Conservation (phyloP, 2,329 filamentous ascomycete species). For the Colletotrichum truncatum region DNA sequence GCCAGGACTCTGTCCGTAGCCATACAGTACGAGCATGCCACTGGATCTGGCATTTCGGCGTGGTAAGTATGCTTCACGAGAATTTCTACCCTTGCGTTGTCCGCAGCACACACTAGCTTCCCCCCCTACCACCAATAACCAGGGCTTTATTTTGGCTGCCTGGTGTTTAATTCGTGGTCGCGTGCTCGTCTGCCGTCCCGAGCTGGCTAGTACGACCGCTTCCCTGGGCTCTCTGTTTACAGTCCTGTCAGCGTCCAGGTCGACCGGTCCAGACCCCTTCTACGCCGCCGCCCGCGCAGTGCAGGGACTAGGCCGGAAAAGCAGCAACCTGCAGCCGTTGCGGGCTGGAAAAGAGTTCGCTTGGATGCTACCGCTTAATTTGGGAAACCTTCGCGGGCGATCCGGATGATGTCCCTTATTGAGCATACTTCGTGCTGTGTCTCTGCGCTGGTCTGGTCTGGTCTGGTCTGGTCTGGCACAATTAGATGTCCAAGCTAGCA, state of each 20-base stretch:
- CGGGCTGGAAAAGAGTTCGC: neutral
- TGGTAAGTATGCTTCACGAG: no score
- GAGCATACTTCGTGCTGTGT: no score
- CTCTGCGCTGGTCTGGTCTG: no score
- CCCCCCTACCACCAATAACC: neutral
- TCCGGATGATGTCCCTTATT: neutral
- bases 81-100: neutral
- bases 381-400: neutral
- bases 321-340: neutral
- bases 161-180: neutral
- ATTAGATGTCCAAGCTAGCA: no score
- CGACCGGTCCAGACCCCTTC: slow-evolving; percentile 7
- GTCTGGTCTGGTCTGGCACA: no score
- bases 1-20: neutral
- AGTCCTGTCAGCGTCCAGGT: neutral
- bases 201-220: neutral
- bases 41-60: neutral
- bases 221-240: neutral
- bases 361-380: slow-evolving; percentile 2
- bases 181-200: slow-evolving; percentile 2
- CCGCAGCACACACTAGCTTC: neutral
- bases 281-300: neutral
- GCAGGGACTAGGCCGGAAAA: slow-evolving; percentile 16
- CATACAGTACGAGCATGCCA: neutral
- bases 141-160: neutral